Percentiles rank a stretch among this genome's conserved stretches.
phyloP scores from a whole-genome alignment of 2,329 filamentous ascomycete species.

The Botrytis medusae region DNA sequence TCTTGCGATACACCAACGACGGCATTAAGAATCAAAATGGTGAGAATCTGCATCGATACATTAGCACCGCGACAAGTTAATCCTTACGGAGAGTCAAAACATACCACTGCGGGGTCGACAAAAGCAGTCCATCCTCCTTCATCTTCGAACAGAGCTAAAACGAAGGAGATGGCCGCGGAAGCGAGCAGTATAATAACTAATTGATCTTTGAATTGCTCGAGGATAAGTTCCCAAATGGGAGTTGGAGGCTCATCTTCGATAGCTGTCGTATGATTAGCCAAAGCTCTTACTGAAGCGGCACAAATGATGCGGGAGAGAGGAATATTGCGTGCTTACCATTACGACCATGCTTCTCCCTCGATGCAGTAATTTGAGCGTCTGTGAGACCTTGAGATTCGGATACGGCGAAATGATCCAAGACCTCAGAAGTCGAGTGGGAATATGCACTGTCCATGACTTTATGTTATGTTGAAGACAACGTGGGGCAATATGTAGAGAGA shows the following conservation, averaged over 20 bases:
- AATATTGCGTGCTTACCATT: slow-evolving; percentile 54
- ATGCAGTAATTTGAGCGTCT: slow-evolving; percentile 56
- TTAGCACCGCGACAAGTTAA: slow-evolving; percentile 25
- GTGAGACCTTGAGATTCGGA: slow-evolving; percentile 55
- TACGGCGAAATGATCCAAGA: slow-evolving; percentile 59
- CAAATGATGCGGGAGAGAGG: slow-evolving; percentile 16
- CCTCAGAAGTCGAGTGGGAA: slow-evolving; percentile 55
- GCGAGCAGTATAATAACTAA: slow-evolving; percentile 92
- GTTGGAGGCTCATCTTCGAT: slow-evolving; percentile 90
- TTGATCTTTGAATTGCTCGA: slow-evolving; percentile 99
- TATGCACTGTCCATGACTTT: slow-evolving; percentile 62
- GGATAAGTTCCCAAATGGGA: slow-evolving; percentile 90
- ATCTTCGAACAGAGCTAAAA: slow-evolving; percentile 88
- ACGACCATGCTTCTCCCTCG: slow-evolving; percentile 60
- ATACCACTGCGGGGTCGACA: slow-evolving; percentile 90
- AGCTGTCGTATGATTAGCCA: slow-evolving; percentile 47
- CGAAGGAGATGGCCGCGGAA: slow-evolving; percentile 90
- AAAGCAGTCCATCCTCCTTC: slow-evolving; percentile 95
- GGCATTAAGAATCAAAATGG: slow-evolving; percentile 93
- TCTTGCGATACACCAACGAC: slow-evolving; percentile 98
- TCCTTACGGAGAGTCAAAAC: slow-evolving; percentile 43
- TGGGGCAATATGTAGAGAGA: slow-evolving; percentile 12
- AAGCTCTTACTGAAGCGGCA: slow-evolving; percentile 19
- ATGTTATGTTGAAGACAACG: slow-evolving; percentile 15
- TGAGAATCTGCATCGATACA: slow-evolving; percentile 68